Percentiles rank a stretch among this genome's conserved stretches.
Evolutionary conservation across 108 stramenopile species (phyloP).

Genomic region (Bacterosira constricta): DNA sequence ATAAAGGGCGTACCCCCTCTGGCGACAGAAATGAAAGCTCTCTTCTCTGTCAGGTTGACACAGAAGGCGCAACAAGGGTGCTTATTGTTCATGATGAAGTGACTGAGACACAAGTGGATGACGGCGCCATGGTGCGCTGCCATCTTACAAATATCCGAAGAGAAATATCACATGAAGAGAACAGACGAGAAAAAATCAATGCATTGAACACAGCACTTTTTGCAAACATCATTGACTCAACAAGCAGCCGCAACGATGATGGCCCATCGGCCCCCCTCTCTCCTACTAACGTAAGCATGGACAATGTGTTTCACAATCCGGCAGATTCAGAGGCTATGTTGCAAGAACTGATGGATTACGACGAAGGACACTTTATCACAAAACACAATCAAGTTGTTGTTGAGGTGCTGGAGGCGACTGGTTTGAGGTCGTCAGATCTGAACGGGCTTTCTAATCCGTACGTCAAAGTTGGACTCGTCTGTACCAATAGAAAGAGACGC

Average conservation of each 20-base stretch:
- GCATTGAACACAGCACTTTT: constrained; percentile 2
- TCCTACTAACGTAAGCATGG: no score
- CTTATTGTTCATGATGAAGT: constrained; percentile 72
- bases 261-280: background rate
- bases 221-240: background rate
- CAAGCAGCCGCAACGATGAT: background rate
- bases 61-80: constrained; percentile 83
- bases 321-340: constrained; percentile 9
- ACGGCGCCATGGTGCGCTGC: constrained; percentile 40
- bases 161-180: constrained; percentile 53
- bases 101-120: constrained; percentile 17
- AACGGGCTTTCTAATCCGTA: constrained; percentile 80
- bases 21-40: constrained; percentile 12
- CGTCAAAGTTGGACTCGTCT: constrained; percentile 67
- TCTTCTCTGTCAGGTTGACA: constrained; percentile 74
- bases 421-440: constrained; percentile 66
- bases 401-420: constrained; percentile 81
- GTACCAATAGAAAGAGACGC: constrained; percentile 34
- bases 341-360: constrained; percentile 39
- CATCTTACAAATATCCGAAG: constrained; percentile 58
- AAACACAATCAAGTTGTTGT: constrained; percentile 77
- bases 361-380: constrained; percentile 45
- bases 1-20: constrained; percentile 2
- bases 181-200: constrained; percentile 32
- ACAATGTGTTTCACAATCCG: background rate